These are phyloP conservation scores for Moesziomyces parantarcticus DNA, from an alignment of 1,284 basidiomycete species.

Conservation along the genomic window DNA sequence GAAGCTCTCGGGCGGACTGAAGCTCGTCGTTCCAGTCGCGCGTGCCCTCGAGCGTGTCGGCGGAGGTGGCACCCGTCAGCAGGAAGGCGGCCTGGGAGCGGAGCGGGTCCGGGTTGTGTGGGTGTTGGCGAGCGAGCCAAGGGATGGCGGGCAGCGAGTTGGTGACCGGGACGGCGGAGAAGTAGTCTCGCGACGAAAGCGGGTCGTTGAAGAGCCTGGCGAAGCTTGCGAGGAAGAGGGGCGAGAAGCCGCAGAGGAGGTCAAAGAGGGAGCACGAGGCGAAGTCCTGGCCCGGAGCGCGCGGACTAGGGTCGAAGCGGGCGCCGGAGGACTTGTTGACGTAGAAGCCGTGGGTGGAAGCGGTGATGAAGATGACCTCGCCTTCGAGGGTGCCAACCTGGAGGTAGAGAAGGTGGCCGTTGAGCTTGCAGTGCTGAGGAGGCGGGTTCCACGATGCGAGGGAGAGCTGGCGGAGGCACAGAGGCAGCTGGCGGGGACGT, in stretches of 20 bases:
- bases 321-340: conserved; percentile 70
- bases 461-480: conserved; percentile 70
- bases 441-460: conserved; percentile 74
- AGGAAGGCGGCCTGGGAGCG: conserved; percentile 73
- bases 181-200: conserved; percentile 66
- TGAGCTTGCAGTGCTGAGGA: conserved; percentile 71
- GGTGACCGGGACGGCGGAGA: conserved; percentile 70
- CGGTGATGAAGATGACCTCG: conserved; percentile 72
- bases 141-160: conserved; percentile 72
- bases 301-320: conserved; percentile 62
- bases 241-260: conserved; percentile 70
- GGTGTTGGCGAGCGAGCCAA: conserved; percentile 69
- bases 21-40: conserved; percentile 76
- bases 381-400: conserved; percentile 72
- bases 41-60: conserved; percentile 71
- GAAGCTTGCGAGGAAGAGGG: conserved; percentile 65
- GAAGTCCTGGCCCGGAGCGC: conserved; percentile 48
- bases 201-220: conserved; percentile 66
- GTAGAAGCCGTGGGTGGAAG: conserved; percentile 72
- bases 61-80: conserved; percentile 71
- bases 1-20: conserved; percentile 72
- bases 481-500: conserved; percentile 60
- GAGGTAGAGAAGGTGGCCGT: conserved; percentile 73
- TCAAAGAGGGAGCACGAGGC: conserved; percentile 72
- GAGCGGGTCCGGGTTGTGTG: conserved; percentile 71